phyloP scores from a whole-genome alignment of 2,329 filamentous ascomycete genomes.

The Gyromitra esculenta region DNA sequence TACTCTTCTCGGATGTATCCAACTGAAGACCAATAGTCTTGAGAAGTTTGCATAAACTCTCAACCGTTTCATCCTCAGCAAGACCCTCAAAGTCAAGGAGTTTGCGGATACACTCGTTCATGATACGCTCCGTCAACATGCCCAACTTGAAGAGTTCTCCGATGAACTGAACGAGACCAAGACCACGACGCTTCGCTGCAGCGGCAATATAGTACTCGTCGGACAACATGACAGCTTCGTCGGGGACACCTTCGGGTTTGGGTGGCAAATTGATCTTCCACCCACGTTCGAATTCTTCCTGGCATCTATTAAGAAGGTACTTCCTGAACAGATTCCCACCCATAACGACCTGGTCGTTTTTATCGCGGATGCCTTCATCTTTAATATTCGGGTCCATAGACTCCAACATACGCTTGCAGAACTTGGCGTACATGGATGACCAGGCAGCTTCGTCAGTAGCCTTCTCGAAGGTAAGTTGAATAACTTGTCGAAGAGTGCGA shows the following conservation, averaged over 20 bases:
- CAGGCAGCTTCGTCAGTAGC: constrained; percentile 98
- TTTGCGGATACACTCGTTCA: constrained; percentile 99
- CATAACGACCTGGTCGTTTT: constrained; percentile 84
- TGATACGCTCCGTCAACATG: constrained; percentile 98
- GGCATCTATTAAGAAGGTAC: constrained; percentile 96
- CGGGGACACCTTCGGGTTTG: constrained; percentile 75
- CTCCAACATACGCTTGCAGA: constrained; percentile 96
- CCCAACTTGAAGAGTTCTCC: constrained; percentile 98
- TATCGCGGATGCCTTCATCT: constrained; percentile 94
- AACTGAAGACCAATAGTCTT: constrained; percentile 90
- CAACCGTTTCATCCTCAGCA: constrained; percentile 94
- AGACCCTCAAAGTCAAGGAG: constrained; percentile 93
- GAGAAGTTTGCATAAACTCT: constrained; percentile 92
- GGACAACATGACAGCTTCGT: constrained; percentile 81
- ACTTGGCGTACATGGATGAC: constrained; percentile 98
- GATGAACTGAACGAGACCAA: constrained; percentile 98
- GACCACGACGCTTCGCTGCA: constrained; percentile 92
- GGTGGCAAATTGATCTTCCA: constrained; percentile 90
- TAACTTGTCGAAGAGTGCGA: constrained; percentile 93
- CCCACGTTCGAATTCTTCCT: constrained; percentile 97
- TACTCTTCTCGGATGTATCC: constrained; percentile 82
- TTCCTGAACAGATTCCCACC: constrained; percentile 97
- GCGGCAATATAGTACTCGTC: constrained; percentile 96
- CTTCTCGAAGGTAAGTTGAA: constrained; percentile 99
- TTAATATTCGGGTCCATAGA: constrained; percentile 94